Base-by-base conservation (phyloP, 176 grass and related monocot species). In the Hsuehochloa calcarea region DNA sequence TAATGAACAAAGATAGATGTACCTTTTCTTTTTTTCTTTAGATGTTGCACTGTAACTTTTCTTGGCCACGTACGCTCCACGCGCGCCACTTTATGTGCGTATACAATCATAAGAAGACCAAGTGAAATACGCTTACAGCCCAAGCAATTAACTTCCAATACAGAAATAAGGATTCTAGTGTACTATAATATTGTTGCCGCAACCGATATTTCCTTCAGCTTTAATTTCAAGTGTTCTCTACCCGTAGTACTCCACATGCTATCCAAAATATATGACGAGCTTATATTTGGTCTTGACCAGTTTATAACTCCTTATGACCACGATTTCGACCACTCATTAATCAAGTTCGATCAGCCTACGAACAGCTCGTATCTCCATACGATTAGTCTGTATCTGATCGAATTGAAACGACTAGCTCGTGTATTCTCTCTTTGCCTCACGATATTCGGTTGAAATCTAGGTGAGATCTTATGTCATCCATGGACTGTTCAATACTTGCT, bases 121-220 rank as follows among this genome's bases (percentile, higher is more conserved):
- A 27, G 7, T 58, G 23, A 71, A 79, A 67, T 78, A 72, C 78
- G 84, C 78, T 82, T 82, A 59, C 65, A 40, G 11, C 27, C 37
- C 46, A 86, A 90, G 72, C 84, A 86, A 87, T 29, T 39, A 58
- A 60, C 58, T 60, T 60, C 10, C 58, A 25, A 60, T 2, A 26
- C 10, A 60, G n/a, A 60, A 12, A 26, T 26, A 26, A 12, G n/a
- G n/a, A 12, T 5, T 12, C n/a, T 60, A 60, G 10, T 12, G n/a
- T 13, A 26, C 60, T 63, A 29, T 63, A 20, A 22, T 22, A 26
- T 26, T 26, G 58, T 12, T 26, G 58, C 58, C 10, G 58, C 58
- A 13, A 26, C 58, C 10, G n/a, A 26, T 61, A 61, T 58, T 60
- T 15, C 29, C 5, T 13, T 29, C 14, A 5, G 8, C 8, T n/a